A percentile compares a stretch with the other conserved stretches of the same genome.
These are phyloP conservation scores for Ceratobasidium papillatum DNA, from an alignment of 1,284 basidiomycete species.

Conservation along the genomic window DNA sequence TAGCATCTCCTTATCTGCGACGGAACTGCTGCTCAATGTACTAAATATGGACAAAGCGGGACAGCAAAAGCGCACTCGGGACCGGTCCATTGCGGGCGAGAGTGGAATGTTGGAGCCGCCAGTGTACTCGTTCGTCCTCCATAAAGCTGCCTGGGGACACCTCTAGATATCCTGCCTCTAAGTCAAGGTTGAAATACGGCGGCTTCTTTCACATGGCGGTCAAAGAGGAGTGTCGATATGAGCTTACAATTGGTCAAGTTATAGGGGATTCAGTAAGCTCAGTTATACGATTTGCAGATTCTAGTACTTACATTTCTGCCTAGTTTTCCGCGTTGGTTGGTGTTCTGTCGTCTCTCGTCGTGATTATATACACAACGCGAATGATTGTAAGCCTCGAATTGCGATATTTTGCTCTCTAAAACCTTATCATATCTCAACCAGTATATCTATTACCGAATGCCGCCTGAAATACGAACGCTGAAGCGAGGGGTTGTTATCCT, in stretches of 20 bases:
- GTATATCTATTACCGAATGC: not conserved
- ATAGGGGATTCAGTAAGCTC: not conserved
- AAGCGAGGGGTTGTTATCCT: not conserved
- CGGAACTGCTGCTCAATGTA: not conserved
- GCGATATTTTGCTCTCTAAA: not conserved
- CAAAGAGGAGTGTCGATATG: not conserved
- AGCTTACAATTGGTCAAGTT: not conserved
- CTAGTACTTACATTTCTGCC: not conserved
- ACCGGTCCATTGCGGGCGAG: not conserved
- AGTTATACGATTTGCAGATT: not conserved
- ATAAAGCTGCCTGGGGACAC: not conserved
- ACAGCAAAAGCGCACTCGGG: not conserved
- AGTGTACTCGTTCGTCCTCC: not conserved
- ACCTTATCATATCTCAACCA: not conserved
- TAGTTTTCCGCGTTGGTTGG: constrained; percentile 7
- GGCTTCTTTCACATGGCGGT: not conserved
- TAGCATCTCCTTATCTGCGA: not conserved
- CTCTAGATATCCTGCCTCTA: not conserved
- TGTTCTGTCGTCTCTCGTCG: not conserved
- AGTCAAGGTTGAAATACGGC: not conserved
- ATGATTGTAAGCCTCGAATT: not conserved
- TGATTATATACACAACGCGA: not conserved
- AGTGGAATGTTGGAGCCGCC: not conserved
- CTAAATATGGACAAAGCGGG: not conserved
- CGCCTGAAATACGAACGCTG: not conserved